phyloP scores from a whole-genome alignment of 1,139 yeast species.

The Yamadazyma dendronema region DNA sequence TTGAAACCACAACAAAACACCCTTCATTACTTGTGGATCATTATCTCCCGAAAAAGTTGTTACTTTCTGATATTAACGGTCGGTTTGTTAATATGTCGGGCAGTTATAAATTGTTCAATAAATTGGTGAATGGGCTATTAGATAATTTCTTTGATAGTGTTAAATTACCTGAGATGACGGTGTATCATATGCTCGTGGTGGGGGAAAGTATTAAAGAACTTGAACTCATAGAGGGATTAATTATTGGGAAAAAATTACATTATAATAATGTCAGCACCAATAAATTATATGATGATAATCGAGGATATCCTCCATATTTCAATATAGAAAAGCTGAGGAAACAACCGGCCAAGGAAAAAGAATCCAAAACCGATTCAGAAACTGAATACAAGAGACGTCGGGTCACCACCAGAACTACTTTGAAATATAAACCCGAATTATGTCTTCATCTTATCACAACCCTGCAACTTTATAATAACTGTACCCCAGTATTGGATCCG shows the following conservation, averaged over 20 bases:
- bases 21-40: conserved; percentile 73
- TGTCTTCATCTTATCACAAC: conserved; percentile 38
- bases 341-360: neutral
- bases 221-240: conserved; percentile 65
- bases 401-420: conserved; percentile 7
- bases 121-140: conserved; percentile 40
- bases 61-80: conserved; percentile 63
- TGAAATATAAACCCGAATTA: conserved; percentile 12
- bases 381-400: conserved; percentile 13
- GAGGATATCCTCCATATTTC: conserved; percentile 12
- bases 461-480: conserved; percentile 40
- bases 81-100: conserved; percentile 54
- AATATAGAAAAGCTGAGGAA: neutral
- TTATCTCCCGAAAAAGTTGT: conserved; percentile 65
- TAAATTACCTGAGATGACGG: conserved; percentile 12
- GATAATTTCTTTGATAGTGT: conserved; percentile 14
- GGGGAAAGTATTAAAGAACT: conserved; percentile 65
- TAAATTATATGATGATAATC: conserved; percentile 49
- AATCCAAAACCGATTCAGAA: conserved; percentile 9
- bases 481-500: conserved; percentile 24
- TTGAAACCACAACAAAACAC: conserved; percentile 54
- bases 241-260: conserved; percentile 57
- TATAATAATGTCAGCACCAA: conserved; percentile 63
- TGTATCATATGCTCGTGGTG: conserved; percentile 46
- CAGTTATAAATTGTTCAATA: conserved; percentile 55